Evolutionary conservation across 1,284 basidiomycete species (phyloP), one percentile per base, ranked within the genome.

Genomic region (Ustilago hordei): DNA sequence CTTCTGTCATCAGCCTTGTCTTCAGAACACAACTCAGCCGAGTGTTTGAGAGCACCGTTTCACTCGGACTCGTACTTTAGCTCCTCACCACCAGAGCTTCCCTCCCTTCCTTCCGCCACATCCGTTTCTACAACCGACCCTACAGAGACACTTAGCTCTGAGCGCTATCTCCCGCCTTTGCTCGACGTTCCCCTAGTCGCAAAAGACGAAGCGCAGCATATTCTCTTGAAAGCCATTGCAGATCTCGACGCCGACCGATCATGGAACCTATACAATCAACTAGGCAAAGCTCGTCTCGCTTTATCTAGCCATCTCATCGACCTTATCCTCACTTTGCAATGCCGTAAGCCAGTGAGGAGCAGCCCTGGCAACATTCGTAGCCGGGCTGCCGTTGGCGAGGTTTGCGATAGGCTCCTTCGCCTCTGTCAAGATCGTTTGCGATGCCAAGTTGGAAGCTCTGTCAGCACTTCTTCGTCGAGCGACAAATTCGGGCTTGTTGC

Each of bases 81-180:
- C 55, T 50, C 70, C 13, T 47, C 65, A 4, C 69, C 52, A 19
- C 69, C 74, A 3, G 60, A 76, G 32, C 36, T 43, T 17, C 35
- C 45, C 3, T 17, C 17, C 23, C 41, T 9, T 11, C 47, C 34
- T 2, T 36, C 45, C 8, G 19, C 36, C 17, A 1, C 19, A 7
- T 31, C 41, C 38, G 32, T 54, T 45, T 7, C 8, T 19, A 6
- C n/a, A 13, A 32, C 2, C 8, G 0, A 50, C 8, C 53, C 43
- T 15, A 4, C 34, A n/a, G 38, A 32, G 2, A 3, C 15, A 0
- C 35, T 50, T 15, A 6, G 23, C 9, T 41, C 59, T 1, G 74
- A 76, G 60, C 69, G 69, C 43, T 76, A 56, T 15, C 23, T 76
- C 15, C 74, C 74, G 3, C 65, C 69, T 2, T 41, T 76, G 6